These are phyloP conservation scores for Zangia roseola DNA, from an alignment of 768 basidiomycete species.

Conservation along the genomic window DNA sequence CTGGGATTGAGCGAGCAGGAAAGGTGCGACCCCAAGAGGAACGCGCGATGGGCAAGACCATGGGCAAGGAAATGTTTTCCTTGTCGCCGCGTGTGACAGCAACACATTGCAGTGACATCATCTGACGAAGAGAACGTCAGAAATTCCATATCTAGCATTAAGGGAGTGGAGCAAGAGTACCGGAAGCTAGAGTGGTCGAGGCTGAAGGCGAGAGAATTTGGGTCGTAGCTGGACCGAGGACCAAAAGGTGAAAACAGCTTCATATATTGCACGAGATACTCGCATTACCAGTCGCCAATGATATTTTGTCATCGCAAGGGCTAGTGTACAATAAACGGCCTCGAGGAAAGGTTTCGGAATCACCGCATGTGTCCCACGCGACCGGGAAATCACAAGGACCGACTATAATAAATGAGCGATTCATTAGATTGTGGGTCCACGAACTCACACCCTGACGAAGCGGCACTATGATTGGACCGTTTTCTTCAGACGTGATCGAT, in stretches of 20 bases:
- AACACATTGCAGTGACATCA: constrained; percentile 9
- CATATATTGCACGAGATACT: constrained; percentile 6
- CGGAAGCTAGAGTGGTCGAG: not conserved
- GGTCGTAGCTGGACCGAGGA: not conserved
- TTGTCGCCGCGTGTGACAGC: not conserved
- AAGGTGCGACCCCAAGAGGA: not conserved
- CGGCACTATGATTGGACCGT: constrained; percentile 4
- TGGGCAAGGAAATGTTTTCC: not conserved
- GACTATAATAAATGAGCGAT: not conserved
- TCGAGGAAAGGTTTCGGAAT: constrained; percentile 10
- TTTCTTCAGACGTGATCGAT: not conserved
- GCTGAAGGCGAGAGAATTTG: not conserved
- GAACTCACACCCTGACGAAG: not conserved
- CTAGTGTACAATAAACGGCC: constrained; percentile 9
- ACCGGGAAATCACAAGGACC: not conserved
- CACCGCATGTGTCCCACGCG: constrained; percentile 24
- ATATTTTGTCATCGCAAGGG: not conserved
- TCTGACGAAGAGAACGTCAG: constrained; percentile 5
- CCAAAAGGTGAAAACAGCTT: not conserved
- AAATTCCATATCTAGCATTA: not conserved
- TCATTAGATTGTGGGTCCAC: constrained; percentile 1
- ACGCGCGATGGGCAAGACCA: not conserved
- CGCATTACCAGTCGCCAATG: constrained; percentile 3
- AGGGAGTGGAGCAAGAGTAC: not conserved
- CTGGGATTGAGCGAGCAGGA: constrained; percentile 25